A percentile compares a stretch with the other conserved stretches of the same genome.
phyloP scores from a whole-genome alignment of 805 yeast species.

The Tetrapisispora iriomotensis region DNA sequence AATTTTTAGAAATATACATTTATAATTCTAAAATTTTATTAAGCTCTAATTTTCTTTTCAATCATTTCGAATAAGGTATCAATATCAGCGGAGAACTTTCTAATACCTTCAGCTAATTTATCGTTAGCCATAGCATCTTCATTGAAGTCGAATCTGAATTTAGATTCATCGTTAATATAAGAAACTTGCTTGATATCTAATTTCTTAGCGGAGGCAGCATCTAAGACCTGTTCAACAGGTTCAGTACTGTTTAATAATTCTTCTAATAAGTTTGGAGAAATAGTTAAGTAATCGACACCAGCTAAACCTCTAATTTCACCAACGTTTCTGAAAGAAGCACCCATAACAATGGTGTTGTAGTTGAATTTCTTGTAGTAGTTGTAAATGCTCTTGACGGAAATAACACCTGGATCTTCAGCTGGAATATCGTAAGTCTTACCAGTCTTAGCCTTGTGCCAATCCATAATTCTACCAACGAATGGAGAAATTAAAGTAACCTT shows the following conservation, averaged over 20 bases:
- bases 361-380: conserved; percentile 97
- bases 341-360: conserved; percentile 98
- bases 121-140: conserved; percentile 98
- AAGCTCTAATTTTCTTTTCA: conserved; percentile 45
- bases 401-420: conserved; percentile 88
- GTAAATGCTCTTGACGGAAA: conserved; percentile 78
- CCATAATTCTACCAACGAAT: conserved; percentile 97
- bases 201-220: conserved; percentile 49
- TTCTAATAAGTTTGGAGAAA: conserved; percentile 87
- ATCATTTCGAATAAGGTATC: conserved; percentile 62
- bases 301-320: conserved; percentile 95
- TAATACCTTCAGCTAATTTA: conserved; percentile 95
- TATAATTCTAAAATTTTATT: conserved; percentile 5
- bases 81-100: conserved; percentile 92
- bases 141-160: conserved; percentile 83
- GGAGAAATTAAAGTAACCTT: conserved; percentile 93
- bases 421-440: conserved; percentile 69
- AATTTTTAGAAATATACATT: background rate
- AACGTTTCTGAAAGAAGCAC: conserved; percentile 97
- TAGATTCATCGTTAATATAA: conserved; percentile 75
- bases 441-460: conserved; percentile 92
- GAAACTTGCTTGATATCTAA: conserved; percentile 56
- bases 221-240: conserved; percentile 72
- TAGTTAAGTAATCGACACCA: conserved; percentile 93
- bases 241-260: conserved; percentile 71